Evolutionary conservation across 345 rosid species (phyloP).

Genomic region (Carallia pectinifolia): DNA sequence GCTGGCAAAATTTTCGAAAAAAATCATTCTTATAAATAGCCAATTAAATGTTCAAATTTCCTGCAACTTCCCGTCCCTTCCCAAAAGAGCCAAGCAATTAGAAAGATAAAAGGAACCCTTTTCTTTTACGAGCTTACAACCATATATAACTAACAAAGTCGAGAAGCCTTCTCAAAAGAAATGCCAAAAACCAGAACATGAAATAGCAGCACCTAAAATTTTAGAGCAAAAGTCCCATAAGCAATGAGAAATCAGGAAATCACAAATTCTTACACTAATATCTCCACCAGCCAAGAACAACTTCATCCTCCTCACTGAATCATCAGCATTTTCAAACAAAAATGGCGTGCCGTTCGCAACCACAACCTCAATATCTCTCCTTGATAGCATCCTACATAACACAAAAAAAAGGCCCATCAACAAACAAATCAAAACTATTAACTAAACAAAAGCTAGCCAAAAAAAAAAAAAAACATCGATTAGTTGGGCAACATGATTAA

Average conservation of each 20-base stretch:
- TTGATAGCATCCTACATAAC: constrained; percentile 53
- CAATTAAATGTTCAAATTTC: no score
- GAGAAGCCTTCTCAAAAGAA: no score
- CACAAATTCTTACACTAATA: constrained; percentile 31
- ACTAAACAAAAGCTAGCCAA: background rate
- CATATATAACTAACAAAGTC: no score
- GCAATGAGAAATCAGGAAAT: background rate
- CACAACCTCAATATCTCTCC: constrained; percentile 63
- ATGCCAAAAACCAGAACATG: no score
- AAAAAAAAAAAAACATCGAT: background rate
- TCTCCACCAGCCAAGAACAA: constrained; percentile 36
- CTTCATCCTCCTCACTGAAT: constrained; percentile 54
- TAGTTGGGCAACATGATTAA: background rate
- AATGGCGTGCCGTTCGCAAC: constrained; percentile 58
- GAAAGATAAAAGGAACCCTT: no score
- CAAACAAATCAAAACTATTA: background rate
- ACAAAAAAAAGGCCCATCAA: background rate
- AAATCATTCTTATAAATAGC: no score
- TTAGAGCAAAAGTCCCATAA: no score
- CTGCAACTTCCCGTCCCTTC: no score
- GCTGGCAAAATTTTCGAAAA: no score
- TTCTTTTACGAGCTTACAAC: no score
- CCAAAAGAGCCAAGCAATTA: no score
- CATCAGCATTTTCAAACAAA: constrained; percentile 56
- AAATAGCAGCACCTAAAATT: no score